Evolutionary conservation across 805 yeast genomes (phyloP).

Genomic region (Yamadazyma ubonensis): DNA sequence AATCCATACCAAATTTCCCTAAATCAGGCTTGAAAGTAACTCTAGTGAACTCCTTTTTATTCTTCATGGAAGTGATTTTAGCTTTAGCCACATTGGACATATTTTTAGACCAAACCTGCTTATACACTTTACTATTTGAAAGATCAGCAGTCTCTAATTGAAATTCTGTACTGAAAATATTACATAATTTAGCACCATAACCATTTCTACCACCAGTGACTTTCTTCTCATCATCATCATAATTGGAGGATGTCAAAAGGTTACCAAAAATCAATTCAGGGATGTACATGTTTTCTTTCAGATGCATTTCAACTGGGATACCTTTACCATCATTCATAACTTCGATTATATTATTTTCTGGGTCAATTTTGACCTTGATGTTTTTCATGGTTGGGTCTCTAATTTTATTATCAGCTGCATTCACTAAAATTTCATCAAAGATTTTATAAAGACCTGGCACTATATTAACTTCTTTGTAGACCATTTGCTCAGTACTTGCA

Average conservation of each 20-base stretch:
- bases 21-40: slow-evolving; percentile 89
- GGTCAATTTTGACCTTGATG: slow-evolving; percentile 77
- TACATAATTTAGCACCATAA: slow-evolving; percentile 96
- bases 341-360: slow-evolving; percentile 69
- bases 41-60: slow-evolving; percentile 76
- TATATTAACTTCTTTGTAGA: slow-evolving; percentile 62
- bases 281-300: slow-evolving; percentile 85
- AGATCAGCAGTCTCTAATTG: slow-evolving; percentile 86
- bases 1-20: slow-evolving; percentile 78
- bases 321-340: slow-evolving; percentile 94
- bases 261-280: slow-evolving; percentile 97
- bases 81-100: slow-evolving; percentile 81
- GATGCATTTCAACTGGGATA: slow-evolving; percentile 91
- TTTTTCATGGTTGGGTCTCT: slow-evolving; percentile 89
- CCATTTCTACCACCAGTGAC: slow-evolving; percentile 99
- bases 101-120: slow-evolving; percentile 84
- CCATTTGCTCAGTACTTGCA: slow-evolving; percentile 40
- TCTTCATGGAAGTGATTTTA: slow-evolving; percentile 56
- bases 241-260: slow-evolving; percentile 89
- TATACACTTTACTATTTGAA: slow-evolving; percentile 56
- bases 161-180: slow-evolving; percentile 88
- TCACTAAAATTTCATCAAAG: slow-evolving; percentile 94
- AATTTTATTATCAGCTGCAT: slow-evolving; percentile 98
- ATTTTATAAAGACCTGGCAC: slow-evolving; percentile 97
- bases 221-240: slow-evolving; percentile 91